phyloP scores from a whole-genome alignment of 495 filamentous ascomycete species.

The Annulohypoxylon stygium region DNA sequence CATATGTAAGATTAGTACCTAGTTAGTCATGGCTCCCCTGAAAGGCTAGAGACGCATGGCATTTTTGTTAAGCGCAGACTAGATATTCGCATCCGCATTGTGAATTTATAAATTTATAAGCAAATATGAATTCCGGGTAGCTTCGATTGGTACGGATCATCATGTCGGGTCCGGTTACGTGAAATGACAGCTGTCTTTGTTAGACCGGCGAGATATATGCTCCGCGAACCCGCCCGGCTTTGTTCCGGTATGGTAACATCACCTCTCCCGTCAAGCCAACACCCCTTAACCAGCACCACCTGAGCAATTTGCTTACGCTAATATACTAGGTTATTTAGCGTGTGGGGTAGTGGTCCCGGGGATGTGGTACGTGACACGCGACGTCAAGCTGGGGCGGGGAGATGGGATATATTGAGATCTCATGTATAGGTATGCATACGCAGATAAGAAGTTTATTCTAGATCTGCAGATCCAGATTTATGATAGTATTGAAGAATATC shows the following conservation, averaged over 20 bases:
- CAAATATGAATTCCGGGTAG: background rate
- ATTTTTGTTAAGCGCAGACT: background rate
- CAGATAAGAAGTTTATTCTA: background rate
- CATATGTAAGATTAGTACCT: too few relatives aligned
- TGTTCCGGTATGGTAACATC: conserved; percentile 14
- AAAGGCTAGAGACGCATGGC: background rate
- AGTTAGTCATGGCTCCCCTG: background rate
- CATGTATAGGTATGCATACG: background rate
- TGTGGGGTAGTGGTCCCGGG: background rate
- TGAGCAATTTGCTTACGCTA: background rate
- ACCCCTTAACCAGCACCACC: too few relatives aligned
- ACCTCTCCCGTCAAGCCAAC: background rate
- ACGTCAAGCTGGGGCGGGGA: background rate
- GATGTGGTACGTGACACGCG: background rate
- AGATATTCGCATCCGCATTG: background rate
- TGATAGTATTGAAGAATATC: too few relatives aligned
- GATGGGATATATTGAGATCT: too few relatives aligned
- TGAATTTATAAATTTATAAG: background rate
- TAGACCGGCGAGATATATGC: conserved; percentile 8
- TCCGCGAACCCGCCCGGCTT: background rate
- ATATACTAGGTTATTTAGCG: background rate
- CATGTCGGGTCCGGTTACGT: background rate
- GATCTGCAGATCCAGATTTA: too few relatives aligned
- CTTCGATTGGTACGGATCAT: background rate
- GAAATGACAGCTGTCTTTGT: background rate